Evolutionary conservation across 768 basidiomycete genomes (phyloP), one percentile per base, ranked within the genome.

Genomic region (Tulasnella sp.): DNA sequence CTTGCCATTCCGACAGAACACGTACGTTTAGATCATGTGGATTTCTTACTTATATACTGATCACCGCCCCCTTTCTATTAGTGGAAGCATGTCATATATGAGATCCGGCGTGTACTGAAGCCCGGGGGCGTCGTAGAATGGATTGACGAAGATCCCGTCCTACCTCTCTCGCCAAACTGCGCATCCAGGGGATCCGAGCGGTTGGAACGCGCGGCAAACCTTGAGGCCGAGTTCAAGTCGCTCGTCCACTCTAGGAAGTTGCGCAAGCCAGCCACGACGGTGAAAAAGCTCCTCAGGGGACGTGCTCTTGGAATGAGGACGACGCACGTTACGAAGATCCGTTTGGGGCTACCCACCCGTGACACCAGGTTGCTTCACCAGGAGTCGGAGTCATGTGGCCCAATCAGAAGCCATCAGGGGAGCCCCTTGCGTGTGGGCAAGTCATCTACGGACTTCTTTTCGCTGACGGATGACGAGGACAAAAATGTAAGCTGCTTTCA

Each of bases 71-170:
- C 11, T 11, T 30, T 12, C 8, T 4, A 7, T 31, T 22, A 30
- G 61, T 90, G 87, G 87, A 70, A 75, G 30, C 70, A 70, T 17
- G 71, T 90, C 10, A 59, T 90, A 19, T 63, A 66, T 0, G 84
- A 91, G 74, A 78, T 76, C 3, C 68, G 74, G 15, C 82, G 88
- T 24, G 76, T 90, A 9, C 73, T 90, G 12, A 72, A 70, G 11
- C 73, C 73, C 4, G 78, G 75, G 15, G 87, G 88, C 2, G 76
- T 78, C 8, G 70, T 90, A 2, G 88, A 91, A 52, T 59, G 57
- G 57, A 59, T 59, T 46, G 57, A 59, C 49, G 57, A 59, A 49
- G 57, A 59, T 15, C 34, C 48, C 17, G 29, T 50, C 11, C 27
- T 59, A 29, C 48, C 48, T 19, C 34, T 56, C 15, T 59, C 49